phyloP scores from a whole-genome alignment of 352 stramenopile species.

The Phytophthora rubi region DNA sequence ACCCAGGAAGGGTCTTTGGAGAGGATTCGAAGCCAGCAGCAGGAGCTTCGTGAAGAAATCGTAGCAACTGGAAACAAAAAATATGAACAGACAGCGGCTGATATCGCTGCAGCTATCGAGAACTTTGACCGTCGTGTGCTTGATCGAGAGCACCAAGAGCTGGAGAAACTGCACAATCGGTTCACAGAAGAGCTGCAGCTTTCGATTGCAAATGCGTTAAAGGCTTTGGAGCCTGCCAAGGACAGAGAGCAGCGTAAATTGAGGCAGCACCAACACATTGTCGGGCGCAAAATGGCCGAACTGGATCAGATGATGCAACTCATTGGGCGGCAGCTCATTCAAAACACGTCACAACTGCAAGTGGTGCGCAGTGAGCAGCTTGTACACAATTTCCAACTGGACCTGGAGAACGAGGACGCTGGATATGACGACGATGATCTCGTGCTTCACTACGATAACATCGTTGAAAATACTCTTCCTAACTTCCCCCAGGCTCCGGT shows the following conservation, averaged over 20 bases:
- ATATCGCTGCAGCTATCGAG: conserved; percentile 22
- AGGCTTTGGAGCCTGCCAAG: conserved; percentile 24
- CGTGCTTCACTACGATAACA: conserved; percentile 18
- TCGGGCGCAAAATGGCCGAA: conserved; percentile 54
- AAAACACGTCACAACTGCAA: conserved; percentile 71
- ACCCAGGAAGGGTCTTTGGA: conserved; percentile 38
- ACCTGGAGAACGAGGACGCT: conserved; percentile 20
- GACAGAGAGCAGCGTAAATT: conserved; percentile 28
- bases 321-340: conserved; percentile 67
- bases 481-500: not conserved
- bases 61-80: not conserved
- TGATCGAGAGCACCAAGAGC: conserved; percentile 26
- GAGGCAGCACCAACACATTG: conserved; percentile 35
- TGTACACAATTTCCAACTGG: conserved; percentile 19
- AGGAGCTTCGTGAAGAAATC: conserved; percentile 21
- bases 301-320: conserved; percentile 71
- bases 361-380: conserved; percentile 56
- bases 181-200: conserved; percentile 27
- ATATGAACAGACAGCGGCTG: conserved; percentile 11
- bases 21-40: conserved; percentile 23
- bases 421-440: conserved; percentile 23
- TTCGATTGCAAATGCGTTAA: conserved; percentile 22
- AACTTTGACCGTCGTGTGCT: conserved; percentile 22
- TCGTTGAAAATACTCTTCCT: not conserved
- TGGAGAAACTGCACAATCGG: conserved; percentile 22